Base-by-base conservation (phyloP, 2,329 filamentous ascomycete species). In the Didymella glomerata region DNA sequence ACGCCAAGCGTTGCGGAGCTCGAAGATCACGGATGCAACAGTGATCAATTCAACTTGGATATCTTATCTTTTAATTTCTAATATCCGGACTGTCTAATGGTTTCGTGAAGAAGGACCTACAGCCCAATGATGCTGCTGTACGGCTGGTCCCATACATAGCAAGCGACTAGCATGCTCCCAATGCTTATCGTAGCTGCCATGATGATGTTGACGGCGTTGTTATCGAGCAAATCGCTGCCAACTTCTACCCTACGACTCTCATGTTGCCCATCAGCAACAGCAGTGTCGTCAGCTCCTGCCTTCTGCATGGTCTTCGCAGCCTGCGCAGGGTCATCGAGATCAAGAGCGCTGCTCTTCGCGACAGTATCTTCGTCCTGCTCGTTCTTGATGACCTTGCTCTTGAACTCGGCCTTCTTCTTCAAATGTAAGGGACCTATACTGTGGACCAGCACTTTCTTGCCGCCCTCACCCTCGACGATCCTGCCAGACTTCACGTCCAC, bases 201-300 rank as follows among this genome's bases (percentile, higher is more conserved):
- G 56, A 94, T 76, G 57, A 97, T 86, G 76, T 99, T 99, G 68
- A 99, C 93, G 54, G 91, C 90, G 76, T 99, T 99, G 77, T 99
- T 99, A 77, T 96, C 93, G 57, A 99, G 81, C 61, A 96, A 76
- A 74, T 97, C 85, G 79, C 82, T 66, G 82, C 90, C 77, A 62
- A 85, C 90, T 75, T 91, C 85, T 78, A 80, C 81, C 68, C 86
- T 86, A 63, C 80, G 68, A 40, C 79, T 82, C 57, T 81, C 80
- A 42, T 76, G 79, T 56, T 79, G 74, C 7, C 60, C 60, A 59
- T 75, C 74, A 20, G 75, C 73, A 8, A 74, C 69, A 14, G 52
- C 63, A 20, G 48, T 63, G 1, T 63, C 63, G 45, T 67, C 68
- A 34, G 62, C 68, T 38, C 68, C 70, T 25, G 69, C 70, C 24